Conservation (phyloP, 1,284 basidiomycete species). For the Wallemia ichthyophaga region DNA sequence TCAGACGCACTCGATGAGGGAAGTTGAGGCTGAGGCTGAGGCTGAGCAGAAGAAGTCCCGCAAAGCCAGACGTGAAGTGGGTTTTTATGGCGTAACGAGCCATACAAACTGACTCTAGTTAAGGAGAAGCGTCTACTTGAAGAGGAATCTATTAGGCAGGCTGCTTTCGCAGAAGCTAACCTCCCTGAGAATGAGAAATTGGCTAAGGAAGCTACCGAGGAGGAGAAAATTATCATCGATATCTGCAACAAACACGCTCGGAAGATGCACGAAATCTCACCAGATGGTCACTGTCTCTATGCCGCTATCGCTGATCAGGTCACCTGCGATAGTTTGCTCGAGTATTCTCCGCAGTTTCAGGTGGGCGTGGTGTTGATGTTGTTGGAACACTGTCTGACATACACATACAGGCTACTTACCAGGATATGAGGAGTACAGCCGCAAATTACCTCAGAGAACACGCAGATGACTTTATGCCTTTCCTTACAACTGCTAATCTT, state of each 20-base stretch:
- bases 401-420: slow-evolving; percentile 15
- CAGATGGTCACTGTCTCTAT: slow-evolving; percentile 86
- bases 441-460: slow-evolving; percentile 56
- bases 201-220: neutral
- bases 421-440: slow-evolving; percentile 30
- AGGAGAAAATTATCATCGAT: neutral
- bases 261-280: slow-evolving; percentile 33
- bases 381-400: neutral
- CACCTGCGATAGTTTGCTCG: slow-evolving; percentile 4
- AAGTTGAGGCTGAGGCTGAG: slow-evolving; percentile 18
- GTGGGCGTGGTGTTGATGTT: neutral
- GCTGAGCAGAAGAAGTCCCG: slow-evolving; percentile 7
- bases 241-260: neutral
- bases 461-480: slow-evolving; percentile 74
- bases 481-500: slow-evolving; percentile 35
- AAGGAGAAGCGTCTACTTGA: slow-evolving; percentile 19
- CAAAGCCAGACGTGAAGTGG: slow-evolving; percentile 5
- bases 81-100: neutral
- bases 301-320: slow-evolving; percentile 63
- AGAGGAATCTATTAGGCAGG: neutral
- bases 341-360: neutral
- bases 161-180: neutral
- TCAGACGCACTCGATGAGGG: slow-evolving; percentile 21
- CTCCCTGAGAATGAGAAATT: neutral
- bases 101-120: neutral